Evolutionary conservation across 2,329 filamentous ascomycete species (phyloP), one percentile per base, ranked within the genome.

Genomic region (Microdochium bolleyi): DNA sequence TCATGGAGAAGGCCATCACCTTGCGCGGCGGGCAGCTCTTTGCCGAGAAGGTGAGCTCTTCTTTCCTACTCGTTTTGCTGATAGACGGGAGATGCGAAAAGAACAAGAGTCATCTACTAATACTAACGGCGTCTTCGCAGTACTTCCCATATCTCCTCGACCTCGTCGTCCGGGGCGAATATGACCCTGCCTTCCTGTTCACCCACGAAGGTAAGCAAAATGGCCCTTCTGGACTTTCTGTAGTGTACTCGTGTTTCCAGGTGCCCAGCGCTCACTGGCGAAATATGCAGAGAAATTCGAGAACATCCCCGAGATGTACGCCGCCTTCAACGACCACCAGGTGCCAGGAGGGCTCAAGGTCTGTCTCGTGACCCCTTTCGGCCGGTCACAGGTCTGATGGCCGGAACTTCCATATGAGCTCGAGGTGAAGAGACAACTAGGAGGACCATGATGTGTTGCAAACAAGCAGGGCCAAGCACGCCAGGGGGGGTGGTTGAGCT

Each of bases 1-100:
- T 68, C 51, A 67, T 67, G 63, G 63, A 68, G 53, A 67, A 67
- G 49, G 60, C 57, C 2, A 58, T 68, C 53, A 67, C 63, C 2
- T 51, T 66, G 13, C 59, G 63, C 22, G 66, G 66, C 0, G 62
- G 62, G 1, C 64, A 65, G 48, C 49, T 61, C 7, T 53, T 56
- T 37, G 59, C 56, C 1, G 58, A 63, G 21, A 19, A 50, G 16
- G 32, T 50, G n/a, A 16, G 27, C 25, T 34, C n/a, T 4, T 16
- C 22, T 13, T 27, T 8, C 11, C n/a, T n/a, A n/a, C n/a, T n/a
- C n/a, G n/a, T n/a, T n/a, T n/a, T n/a, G n/a, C n/a, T n/a, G n/a
- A n/a, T n/a, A n/a, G n/a, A n/a, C n/a, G n/a, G n/a, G n/a, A n/a
- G n/a, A n/a, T n/a, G n/a, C n/a, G n/a, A n/a, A n/a, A n/a, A n/a